These are phyloP conservation scores for Aurifilum marmelostoma DNA, from an alignment of 2,329 filamentous ascomycete species.

Conservation along the genomic window DNA sequence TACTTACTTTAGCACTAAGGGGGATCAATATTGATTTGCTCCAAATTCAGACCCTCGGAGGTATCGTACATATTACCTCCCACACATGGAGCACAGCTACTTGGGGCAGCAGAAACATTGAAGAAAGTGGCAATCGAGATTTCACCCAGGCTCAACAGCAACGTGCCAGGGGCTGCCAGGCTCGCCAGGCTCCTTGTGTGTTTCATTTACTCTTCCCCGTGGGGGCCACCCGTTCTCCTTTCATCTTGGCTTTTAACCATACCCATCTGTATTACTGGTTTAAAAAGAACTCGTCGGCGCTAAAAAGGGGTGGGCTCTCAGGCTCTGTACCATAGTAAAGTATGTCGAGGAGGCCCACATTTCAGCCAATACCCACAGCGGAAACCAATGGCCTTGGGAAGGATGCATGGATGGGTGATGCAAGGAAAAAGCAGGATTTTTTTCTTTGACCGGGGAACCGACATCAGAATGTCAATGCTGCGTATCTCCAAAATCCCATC, in stretches of 20 bases:
- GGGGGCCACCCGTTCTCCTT: slow-evolving; percentile 3
- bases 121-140: background rate
- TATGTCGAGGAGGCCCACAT: background rate
- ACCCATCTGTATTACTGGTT: background rate
- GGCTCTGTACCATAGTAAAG: no score
- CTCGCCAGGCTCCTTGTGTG: background rate
- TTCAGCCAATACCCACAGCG: slow-evolving; percentile 1
- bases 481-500: background rate
- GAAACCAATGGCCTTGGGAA: background rate
- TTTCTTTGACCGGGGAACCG: background rate
- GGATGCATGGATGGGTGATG: background rate
- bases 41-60: background rate
- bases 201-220: slow-evolving; percentile 6
- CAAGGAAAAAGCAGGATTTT: background rate
- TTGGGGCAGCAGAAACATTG: no score
- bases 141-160: background rate
- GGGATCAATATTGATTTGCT: no score
- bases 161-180: background rate
- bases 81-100: background rate
- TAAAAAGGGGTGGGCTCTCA: background rate
- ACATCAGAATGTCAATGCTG: background rate
- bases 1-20: no score
- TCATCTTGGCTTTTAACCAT: slow-evolving; percentile 1
- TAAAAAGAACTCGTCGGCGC: background rate
- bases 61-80: background rate